Evolutionary conservation across 441 rosid genomes (phyloP).

Genomic region (Bruguiera hainesii): DNA sequence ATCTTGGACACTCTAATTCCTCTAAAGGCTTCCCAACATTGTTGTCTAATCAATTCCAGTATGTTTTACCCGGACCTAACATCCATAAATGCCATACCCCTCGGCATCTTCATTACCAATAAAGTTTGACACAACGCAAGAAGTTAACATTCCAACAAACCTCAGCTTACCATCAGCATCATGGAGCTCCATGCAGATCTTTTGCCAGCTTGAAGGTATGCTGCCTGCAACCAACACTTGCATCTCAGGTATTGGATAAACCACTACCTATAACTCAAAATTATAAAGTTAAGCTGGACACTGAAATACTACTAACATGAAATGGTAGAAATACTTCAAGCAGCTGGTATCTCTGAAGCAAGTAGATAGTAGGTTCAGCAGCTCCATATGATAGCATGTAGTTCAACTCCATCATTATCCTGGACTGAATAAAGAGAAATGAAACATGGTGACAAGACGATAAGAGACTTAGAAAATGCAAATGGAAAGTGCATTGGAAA

Average conservation of each 20-base stretch:
- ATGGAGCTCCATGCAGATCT: conserved; percentile 35
- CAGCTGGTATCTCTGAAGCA: conserved; percentile 78
- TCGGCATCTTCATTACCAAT: neutral
- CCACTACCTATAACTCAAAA: neutral
- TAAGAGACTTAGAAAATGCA: conserved; percentile 9
- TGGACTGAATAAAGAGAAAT: conserved; percentile 49
- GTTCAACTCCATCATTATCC: conserved; percentile 84
- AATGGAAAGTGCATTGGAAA: neutral
- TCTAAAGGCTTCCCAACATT: neutral
- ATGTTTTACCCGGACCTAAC: neutral
- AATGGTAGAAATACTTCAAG: conserved; percentile 75
- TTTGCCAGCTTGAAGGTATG: conserved; percentile 50
- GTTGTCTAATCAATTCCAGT: too few species aligned
- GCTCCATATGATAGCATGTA: conserved; percentile 97
- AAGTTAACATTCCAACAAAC: conserved; percentile 10
- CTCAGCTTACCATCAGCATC: conserved; percentile 72
- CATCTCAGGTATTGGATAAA: conserved; percentile 22
- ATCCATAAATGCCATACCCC: neutral
- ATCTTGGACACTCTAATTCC: neutral
- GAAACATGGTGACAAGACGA: conserved; percentile 18
- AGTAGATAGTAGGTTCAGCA: conserved; percentile 66
- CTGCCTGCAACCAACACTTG: conserved; percentile 52
- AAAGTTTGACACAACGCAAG: conserved; percentile 2
- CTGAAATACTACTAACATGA: conserved; percentile 49
- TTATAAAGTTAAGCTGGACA: conserved; percentile 13